Evolutionary conservation across 257 asterid genomes (phyloP).

Genomic region (Paulownia fortunei): DNA sequence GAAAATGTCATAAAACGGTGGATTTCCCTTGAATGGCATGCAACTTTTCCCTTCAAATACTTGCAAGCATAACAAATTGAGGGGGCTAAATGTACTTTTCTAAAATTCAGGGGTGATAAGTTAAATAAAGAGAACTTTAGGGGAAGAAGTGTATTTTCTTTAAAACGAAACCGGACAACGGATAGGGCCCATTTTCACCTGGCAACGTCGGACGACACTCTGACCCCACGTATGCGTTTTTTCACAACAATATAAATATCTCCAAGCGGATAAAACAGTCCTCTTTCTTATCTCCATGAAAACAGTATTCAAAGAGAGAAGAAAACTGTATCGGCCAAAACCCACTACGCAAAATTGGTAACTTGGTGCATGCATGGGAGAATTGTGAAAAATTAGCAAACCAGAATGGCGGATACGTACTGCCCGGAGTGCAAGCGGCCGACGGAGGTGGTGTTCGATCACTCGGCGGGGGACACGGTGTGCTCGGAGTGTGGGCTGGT

Average conservation of each 20-base stretch:
- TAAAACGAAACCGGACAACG: neutral
- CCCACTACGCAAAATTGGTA: neutral
- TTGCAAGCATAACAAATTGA: neutral
- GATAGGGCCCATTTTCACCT: neutral
- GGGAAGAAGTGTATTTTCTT: neutral
- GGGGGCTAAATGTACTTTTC: neutral
- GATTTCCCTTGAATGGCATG: too few species aligned
- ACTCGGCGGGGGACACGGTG: slow-evolving; percentile 66
- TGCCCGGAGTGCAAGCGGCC: slow-evolving; percentile 59
- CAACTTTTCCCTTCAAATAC: too few species aligned
- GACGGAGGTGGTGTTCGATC: slow-evolving; percentile 68
- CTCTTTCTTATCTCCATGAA: neutral
- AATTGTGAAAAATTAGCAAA: neutral
- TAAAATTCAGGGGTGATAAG: neutral
- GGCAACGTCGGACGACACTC: neutral
- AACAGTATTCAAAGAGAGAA: neutral
- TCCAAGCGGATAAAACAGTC: neutral
- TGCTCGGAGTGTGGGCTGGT: slow-evolving; percentile 70
- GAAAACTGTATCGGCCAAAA: neutral
- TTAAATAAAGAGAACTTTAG: neutral
- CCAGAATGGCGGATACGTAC: slow-evolving; percentile 43
- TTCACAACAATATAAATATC: neutral
- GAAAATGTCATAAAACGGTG: too few species aligned
- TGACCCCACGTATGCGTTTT: neutral
- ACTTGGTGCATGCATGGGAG: neutral